A percentile compares a stretch with the other conserved stretches of the same genome.
These are phyloP conservation scores for Neoconidiobolus thromboides DNA, from an alignment of 371 early-diverging fungal genomes.

Conservation along the genomic window DNA sequence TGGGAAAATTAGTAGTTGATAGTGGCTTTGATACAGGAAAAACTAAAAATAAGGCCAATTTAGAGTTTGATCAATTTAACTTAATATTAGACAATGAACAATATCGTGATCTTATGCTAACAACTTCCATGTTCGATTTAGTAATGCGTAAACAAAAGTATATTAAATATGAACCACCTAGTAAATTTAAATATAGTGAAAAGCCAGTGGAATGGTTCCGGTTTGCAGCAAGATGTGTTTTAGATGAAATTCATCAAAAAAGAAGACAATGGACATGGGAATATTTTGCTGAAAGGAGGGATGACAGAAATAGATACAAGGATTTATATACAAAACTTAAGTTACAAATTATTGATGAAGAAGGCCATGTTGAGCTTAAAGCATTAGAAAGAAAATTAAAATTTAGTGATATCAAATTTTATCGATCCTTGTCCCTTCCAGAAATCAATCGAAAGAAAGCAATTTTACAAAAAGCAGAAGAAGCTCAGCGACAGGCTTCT, in stretches of 20 bases:
- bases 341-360: conserved; percentile 24
- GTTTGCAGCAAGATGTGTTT: conserved; percentile 59
- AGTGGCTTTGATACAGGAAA: conserved; percentile 38
- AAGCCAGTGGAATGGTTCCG: conserved; percentile 70
- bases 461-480: conserved; percentile 25
- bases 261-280: conserved; percentile 74
- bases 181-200: conserved; percentile 45
- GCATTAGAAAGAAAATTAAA: conserved; percentile 56
- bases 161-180: conserved; percentile 63
- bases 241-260: conserved; percentile 73
- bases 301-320: conserved; percentile 64
- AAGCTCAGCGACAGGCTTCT: not conserved
- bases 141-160: conserved; percentile 58
- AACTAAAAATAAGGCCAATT: conserved; percentile 41
- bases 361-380: conserved; percentile 28
- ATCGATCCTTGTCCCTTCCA: conserved; percentile 60
- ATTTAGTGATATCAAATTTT: conserved; percentile 79
- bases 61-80: conserved; percentile 80
- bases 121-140: conserved; percentile 66
- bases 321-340: conserved; percentile 49
- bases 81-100: conserved; percentile 82
- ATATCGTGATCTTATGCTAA: conserved; percentile 55
- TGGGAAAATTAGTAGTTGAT: conserved; percentile 49
- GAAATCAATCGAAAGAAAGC: conserved; percentile 52
- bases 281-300: conserved; percentile 59